A percentile compares a stretch with the other conserved stretches of the same genome.
Evolutionary conservation across 805 yeast genomes (phyloP).

Genomic region (Candida stauntonica): DNA sequence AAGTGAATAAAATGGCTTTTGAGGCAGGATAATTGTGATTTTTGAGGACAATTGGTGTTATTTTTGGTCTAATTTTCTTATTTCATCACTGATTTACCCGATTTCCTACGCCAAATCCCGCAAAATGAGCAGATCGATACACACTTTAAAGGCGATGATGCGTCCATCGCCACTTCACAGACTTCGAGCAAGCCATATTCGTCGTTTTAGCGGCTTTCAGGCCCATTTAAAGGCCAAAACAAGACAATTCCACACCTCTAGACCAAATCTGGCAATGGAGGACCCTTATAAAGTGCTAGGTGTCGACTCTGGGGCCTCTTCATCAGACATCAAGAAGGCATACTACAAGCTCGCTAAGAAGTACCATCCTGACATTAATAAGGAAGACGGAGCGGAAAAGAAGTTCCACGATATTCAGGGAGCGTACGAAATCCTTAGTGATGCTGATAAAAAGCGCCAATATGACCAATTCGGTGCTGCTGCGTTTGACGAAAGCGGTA

Average conservation of each 20-base stretch:
- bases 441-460: constrained; percentile 79
- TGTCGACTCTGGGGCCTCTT: constrained; percentile 62
- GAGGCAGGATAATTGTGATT: no score
- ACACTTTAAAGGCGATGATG: no score
- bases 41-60: no score
- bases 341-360: constrained; percentile 91
- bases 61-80: no score
- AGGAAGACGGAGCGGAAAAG: constrained; percentile 81
- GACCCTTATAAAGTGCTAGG: constrained; percentile 90
- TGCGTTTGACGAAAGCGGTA: constrained; percentile 65
- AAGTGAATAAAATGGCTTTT: no score
- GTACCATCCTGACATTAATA: constrained; percentile 95
- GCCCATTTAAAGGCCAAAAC: no score
- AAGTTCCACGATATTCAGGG: constrained; percentile 91
- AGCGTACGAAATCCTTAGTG: constrained; percentile 88
- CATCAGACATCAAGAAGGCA: constrained; percentile 89
- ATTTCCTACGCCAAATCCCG: no score
- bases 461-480: constrained; percentile 90
- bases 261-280: constrained; percentile 25
- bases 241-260: constrained; percentile 42
- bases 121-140: no score
- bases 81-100: no score
- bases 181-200: no score
- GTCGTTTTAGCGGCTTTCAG: no score
- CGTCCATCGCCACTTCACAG: no score